These are phyloP conservation scores for Cercophora sp. DNA, from an alignment of 495 filamentous ascomycete genomes.

Conservation along the genomic window DNA sequence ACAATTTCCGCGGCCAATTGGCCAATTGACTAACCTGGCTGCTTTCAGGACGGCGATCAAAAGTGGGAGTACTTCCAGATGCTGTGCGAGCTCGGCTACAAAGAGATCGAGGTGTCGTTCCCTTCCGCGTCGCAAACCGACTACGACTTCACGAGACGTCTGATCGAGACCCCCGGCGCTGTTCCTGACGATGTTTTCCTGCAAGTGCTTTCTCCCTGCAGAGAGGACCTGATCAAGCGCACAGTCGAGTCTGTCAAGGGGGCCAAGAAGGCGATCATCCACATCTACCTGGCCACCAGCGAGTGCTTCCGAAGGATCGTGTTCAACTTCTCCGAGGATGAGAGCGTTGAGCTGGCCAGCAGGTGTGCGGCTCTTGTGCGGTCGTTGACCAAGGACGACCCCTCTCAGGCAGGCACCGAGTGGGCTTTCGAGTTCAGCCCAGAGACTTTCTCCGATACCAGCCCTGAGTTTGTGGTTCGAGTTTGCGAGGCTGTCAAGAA, in stretches of 20 bases:
- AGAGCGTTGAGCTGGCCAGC: slow-evolving; percentile 80
- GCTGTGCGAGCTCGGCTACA: slow-evolving; percentile 91
- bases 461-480: slow-evolving; percentile 74
- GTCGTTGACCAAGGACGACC: slow-evolving; percentile 93
- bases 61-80: slow-evolving; percentile 95
- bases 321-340: slow-evolving; percentile 78
- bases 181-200: slow-evolving; percentile 93
- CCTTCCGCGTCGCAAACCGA: slow-evolving; percentile 91
- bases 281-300: slow-evolving; percentile 94
- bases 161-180: slow-evolving; percentile 81
- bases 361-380: slow-evolving; percentile 81
- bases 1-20: not conserved
- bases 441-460: slow-evolving; percentile 92
- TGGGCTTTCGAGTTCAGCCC: slow-evolving; percentile 97
- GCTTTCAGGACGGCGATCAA: slow-evolving; percentile 75
- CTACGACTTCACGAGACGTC: slow-evolving; percentile 87
- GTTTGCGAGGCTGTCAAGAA: slow-evolving; percentile 93
- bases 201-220: slow-evolving; percentile 90
- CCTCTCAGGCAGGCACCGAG: slow-evolving; percentile 66
- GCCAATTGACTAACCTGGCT: slow-evolving; percentile 22
- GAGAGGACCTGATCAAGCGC: slow-evolving; percentile 84
- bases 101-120: slow-evolving; percentile 97
- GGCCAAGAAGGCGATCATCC: slow-evolving; percentile 91
- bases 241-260: slow-evolving; percentile 89
- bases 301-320: slow-evolving; percentile 88